Conservation (phyloP, 257 asterid species). For the Solanum tarapatanum region DNA sequence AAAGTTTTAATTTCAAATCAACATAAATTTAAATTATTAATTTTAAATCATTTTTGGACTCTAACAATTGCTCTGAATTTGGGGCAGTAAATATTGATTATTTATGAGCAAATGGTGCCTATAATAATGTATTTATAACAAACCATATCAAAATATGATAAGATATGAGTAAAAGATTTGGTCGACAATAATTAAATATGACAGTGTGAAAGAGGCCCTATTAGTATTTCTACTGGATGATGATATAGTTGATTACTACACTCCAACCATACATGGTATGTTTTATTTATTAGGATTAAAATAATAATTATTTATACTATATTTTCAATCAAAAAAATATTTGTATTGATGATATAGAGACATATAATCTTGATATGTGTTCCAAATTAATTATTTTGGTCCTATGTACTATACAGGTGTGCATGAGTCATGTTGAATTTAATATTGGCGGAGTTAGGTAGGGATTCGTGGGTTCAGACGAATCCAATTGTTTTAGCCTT, state of each 20-base stretch:
- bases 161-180: no score
- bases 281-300: background rate
- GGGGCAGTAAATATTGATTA: no score
- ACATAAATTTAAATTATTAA: no score
- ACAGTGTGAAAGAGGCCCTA: background rate
- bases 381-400: background rate
- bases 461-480: accelerated
- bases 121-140: no score
- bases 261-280: background rate
- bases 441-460: no score
- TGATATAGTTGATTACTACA: background rate
- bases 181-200: no score
- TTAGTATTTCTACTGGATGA: background rate
- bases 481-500: no score
- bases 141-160: no score
- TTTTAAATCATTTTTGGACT: no score
- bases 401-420: background rate
- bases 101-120: no score
- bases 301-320: background rate
- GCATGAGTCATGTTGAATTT: background rate
- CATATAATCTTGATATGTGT: background rate
- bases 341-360: background rate
- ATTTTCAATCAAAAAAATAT: background rate
- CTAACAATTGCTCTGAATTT: no score
- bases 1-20: no score